These are phyloP conservation scores for Cutaneotrichosporon cutaneum DNA, from an alignment of 1,284 basidiomycete species.

Conservation along the genomic window DNA sequence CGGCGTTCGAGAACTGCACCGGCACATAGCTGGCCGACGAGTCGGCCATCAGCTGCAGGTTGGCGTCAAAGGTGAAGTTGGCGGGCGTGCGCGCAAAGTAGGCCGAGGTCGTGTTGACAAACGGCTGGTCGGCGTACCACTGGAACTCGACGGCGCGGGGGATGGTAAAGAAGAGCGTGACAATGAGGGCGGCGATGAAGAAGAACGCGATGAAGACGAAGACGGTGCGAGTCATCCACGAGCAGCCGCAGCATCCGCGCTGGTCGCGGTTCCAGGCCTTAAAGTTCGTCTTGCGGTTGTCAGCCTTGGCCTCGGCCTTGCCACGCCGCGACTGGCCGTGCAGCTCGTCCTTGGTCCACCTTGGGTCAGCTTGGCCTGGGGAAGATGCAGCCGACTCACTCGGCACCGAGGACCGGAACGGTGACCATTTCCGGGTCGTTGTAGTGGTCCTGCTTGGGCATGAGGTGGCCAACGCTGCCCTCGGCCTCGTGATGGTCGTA, in stretches of 20 bases:
- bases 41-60: conserved; percentile 69
- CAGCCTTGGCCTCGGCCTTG: conserved; percentile 61
- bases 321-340: conserved; percentile 69
- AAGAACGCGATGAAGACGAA: conserved; percentile 68
- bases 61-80: conserved; percentile 79
- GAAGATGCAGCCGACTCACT: conserved; percentile 49
- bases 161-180: conserved; percentile 71
- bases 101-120: conserved; percentile 58
- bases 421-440: conserved; percentile 54
- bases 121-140: conserved; percentile 62
- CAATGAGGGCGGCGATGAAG: conserved; percentile 59
- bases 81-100: conserved; percentile 68
- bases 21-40: conserved; percentile 71
- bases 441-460: conserved; percentile 28
- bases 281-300: conserved; percentile 62
- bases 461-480: conserved; percentile 37
- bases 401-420: conserved; percentile 78
- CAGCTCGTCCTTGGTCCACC: conserved; percentile 74
- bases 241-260: conserved; percentile 67
- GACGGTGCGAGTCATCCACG: conserved; percentile 67
- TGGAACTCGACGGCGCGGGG: conserved; percentile 72
- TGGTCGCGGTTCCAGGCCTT: conserved; percentile 70
- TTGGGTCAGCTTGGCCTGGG: conserved; percentile 15
- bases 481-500: conserved; percentile 32
- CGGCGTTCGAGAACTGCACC: conserved; percentile 65